Base-by-base conservation (phyloP, 2,329 filamentous ascomycete species). In the Neobulgaria alba region DNA sequence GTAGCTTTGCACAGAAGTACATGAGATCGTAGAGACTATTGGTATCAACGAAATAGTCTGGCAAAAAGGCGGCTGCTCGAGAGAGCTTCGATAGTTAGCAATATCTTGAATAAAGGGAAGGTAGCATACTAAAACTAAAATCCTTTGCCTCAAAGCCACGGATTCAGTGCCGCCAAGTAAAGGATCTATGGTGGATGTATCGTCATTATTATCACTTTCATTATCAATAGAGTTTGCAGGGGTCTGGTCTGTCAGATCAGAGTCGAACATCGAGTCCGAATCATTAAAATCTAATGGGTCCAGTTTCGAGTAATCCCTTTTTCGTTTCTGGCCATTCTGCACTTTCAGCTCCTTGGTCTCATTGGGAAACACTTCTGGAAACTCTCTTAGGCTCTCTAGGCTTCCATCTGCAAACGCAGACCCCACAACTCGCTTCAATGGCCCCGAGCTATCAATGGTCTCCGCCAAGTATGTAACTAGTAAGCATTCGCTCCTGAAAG, bases 341-440 rank as follows among this genome's bases (percentile, higher is more conserved):
- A 52, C 63, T 47, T 62, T 67, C 36, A 53, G 60, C 48, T 64
- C 65, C 44, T 63, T 69, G 2, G 73, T 74, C 61, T 89, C 85
- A 38, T 75, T 74, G 16, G 71, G 67, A 63, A 84, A 90, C 3
- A 89, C 64, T 54, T 85, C 78, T 2, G 67, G 67, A 53, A 78
- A 87, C 5, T 74, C 66, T 1, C 66, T 70, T 30, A 70, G 59
- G 2, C 66, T 67, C 12, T 73, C 61, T n/a, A 65, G 57, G 19
- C 64, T 66, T 2, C 79, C 83, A 50, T 82, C 77, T 0, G 82
- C 78, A 39, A 87, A 73, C 4, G 88, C 66, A 1, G 82, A 79
- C 47, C 75, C 74, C 44, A 84, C 65, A 9, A 87, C 72, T 23
- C 72, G 69, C 42, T 70, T 55, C 33, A 52, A 29, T 2, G 45